phyloP scores from a whole-genome alignment of 257 asterid species.

The Dorcoceras hygrometricum region DNA sequence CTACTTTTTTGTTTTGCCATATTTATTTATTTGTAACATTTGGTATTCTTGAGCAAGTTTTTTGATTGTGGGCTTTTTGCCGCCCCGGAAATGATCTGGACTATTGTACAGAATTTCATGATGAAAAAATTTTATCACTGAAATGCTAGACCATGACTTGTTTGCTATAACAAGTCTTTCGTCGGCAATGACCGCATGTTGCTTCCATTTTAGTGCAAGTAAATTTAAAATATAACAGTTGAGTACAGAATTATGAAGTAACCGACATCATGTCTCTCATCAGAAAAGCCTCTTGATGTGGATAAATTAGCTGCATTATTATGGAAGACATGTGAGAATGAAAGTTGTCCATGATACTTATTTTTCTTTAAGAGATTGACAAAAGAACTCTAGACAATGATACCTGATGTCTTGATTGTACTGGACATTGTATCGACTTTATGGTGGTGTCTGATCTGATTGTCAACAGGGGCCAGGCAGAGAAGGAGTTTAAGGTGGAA shows the following conservation, averaged over 20 bases:
- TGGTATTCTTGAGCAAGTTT: background rate
- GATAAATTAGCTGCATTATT: background rate
- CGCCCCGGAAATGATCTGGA: slow-evolving; percentile 15
- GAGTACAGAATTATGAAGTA: background rate
- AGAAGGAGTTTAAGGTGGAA: slow-evolving; percentile 92
- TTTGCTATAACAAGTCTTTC: background rate
- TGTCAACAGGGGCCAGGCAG: slow-evolving; percentile 88
- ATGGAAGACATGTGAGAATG: background rate
- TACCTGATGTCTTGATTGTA: background rate
- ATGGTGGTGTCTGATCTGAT: background rate
- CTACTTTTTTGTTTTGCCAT: background rate
- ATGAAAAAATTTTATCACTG: background rate
- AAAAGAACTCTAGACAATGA: background rate
- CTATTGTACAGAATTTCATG: background rate
- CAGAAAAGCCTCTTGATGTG: background rate
- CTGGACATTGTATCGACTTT: too few relatives aligned
- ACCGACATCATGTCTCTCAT: background rate
- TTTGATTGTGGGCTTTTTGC: slow-evolving; percentile 2
- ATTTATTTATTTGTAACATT: background rate
- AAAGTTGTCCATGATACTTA: background rate
- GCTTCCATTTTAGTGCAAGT: background rate
- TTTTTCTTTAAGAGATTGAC: background rate
- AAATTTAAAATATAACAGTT: background rate
- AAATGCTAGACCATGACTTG: background rate
- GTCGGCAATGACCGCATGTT: background rate